Evolutionary conservation across 306 rosid species (phyloP).

Genomic region (Castanea mollissima): DNA sequence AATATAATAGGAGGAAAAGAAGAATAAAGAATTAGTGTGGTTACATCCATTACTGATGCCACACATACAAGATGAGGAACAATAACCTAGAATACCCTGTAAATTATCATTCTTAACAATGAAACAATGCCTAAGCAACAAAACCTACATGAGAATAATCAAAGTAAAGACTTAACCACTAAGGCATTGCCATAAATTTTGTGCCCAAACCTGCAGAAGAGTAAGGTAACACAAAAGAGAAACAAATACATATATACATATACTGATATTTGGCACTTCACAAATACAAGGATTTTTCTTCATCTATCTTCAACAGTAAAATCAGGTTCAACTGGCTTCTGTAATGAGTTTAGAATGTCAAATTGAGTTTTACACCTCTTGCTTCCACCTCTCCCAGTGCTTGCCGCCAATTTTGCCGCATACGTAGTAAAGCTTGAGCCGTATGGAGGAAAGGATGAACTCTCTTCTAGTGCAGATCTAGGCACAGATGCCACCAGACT

Average conservation of each 20-base stretch:
- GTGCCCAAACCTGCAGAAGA: background rate
- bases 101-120: background rate
- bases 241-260: background rate
- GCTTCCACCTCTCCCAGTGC: constrained; percentile 42
- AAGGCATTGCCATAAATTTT: background rate
- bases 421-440: constrained; percentile 10
- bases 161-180: background rate
- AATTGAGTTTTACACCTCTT: constrained; percentile 35
- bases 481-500: background rate
- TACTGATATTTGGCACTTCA: background rate
- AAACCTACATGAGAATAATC: background rate
- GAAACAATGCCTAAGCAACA: background rate
- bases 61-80: background rate
- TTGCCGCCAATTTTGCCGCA: constrained; percentile 30
- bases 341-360: constrained; percentile 38
- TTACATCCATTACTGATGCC: background rate
- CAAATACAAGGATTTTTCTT: background rate
- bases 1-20: background rate
- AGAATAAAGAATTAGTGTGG: background rate
- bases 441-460: constrained; percentile 32
- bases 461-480: constrained; percentile 24
- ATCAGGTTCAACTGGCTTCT: constrained; percentile 59
- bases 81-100: background rate
- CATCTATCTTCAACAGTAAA: constrained; percentile 29
- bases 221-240: background rate